Percentiles rank a stretch among this genome's conserved stretches.
Evolutionary conservation across 1,284 basidiomycete genomes (phyloP).

Genomic region (Fomitopsis palustris): DNA sequence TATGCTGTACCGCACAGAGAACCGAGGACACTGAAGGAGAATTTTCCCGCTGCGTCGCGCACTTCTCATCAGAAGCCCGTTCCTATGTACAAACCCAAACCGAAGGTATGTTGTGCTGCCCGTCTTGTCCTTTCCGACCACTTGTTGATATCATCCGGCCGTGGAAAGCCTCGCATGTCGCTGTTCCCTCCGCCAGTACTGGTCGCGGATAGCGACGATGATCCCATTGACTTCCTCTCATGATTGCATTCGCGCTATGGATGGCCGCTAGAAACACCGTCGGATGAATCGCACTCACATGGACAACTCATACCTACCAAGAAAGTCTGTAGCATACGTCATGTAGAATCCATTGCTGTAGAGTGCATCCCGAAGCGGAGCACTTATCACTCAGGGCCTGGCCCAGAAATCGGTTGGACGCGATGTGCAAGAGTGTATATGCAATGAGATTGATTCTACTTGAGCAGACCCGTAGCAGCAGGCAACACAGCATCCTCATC

Average conservation of each 20-base stretch:
- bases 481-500: constrained; percentile 53
- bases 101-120: constrained; percentile 12
- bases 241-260: background rate
- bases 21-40: background rate
- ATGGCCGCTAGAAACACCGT: background rate
- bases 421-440: background rate
- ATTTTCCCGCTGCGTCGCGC: background rate
- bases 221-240: constrained; percentile 22
- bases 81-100: constrained; percentile 15
- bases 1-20: background rate
- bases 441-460: constrained; percentile 1
- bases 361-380: background rate
- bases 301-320: background rate
- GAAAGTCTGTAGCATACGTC: background rate
- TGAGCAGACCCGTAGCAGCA: constrained; percentile 42
- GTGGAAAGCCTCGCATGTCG: constrained; percentile 17
- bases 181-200: constrained; percentile 16
- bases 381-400: background rate
- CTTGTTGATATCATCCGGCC: background rate
- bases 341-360: background rate
- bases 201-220: constrained; percentile 16
- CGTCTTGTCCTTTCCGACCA: background rate
- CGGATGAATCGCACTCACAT: background rate
- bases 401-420: too few species aligned
- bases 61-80: constrained; percentile 5